Conservation (phyloP, 768 basidiomycete genomes). For the Amanita muscaria region DNA sequence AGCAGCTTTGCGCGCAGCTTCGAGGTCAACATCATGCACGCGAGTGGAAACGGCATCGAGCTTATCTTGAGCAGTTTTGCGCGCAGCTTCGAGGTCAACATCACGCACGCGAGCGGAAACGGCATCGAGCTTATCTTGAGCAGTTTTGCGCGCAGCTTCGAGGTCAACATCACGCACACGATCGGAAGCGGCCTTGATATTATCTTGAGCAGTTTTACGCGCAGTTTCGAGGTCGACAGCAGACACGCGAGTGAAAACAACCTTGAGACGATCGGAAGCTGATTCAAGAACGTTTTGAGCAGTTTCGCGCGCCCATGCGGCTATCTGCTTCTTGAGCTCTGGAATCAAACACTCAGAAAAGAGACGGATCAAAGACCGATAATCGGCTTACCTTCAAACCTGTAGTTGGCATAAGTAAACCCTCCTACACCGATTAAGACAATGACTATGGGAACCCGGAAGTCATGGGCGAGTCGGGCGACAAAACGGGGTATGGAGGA, state of each 20-base stretch:
- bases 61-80: too few relatives aligned
- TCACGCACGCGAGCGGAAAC: too few relatives aligned
- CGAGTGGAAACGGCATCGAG: too few relatives aligned
- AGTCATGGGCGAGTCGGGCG: conserved; percentile 76
- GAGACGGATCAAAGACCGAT: neutral
- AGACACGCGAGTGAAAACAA: conserved; percentile 49
- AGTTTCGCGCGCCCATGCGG: conserved; percentile 62
- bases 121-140: too few relatives aligned
- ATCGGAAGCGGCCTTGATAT: too few relatives aligned
- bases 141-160: too few relatives aligned
- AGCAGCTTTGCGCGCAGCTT: too few relatives aligned
- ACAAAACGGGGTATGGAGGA: conserved; percentile 84
- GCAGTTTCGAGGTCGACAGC: too few relatives aligned
- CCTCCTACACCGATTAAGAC: conserved; percentile 87
- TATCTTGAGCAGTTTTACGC: too few relatives aligned
- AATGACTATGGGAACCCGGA: conserved; percentile 81
- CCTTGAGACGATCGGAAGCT: conserved; percentile 61
- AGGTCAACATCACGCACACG: too few relatives aligned
- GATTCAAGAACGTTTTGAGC: conserved; percentile 64
- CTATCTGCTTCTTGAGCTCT: conserved; percentile 69
- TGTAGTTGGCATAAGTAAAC: conserved; percentile 92
- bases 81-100: too few relatives aligned
- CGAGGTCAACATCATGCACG: too few relatives aligned
- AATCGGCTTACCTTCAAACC: conserved; percentile 80
- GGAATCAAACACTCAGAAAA: conserved; percentile 5